phyloP scores from a whole-genome alignment of 2,329 filamentous ascomycete species.

The Paecilomyces sp. region DNA sequence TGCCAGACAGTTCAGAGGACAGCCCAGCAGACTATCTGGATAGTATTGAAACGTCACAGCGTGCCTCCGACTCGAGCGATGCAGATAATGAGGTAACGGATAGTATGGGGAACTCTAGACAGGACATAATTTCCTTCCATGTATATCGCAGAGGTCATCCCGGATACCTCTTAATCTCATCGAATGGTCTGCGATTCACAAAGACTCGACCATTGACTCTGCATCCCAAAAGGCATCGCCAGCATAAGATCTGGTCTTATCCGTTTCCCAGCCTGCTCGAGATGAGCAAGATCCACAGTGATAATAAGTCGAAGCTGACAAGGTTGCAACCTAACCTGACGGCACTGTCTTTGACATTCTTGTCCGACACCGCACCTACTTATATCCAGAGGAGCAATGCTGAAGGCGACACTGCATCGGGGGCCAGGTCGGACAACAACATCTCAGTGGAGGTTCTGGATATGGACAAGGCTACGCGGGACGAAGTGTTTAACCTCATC shows the following conservation, averaged over 20 bases:
- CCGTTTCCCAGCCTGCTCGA: slow-evolving; percentile 2
- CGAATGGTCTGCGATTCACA: slow-evolving; percentile 5
- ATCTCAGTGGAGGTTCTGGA: slow-evolving; percentile 6
- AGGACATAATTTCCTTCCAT: background rate
- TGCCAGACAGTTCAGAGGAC: background rate
- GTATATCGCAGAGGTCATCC: slow-evolving; percentile 2
- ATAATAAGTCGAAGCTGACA: no score
- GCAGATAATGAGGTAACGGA: background rate
- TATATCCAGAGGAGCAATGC: background rate
- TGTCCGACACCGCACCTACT: background rate
- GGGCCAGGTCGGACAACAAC: background rate
- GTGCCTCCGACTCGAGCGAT: background rate
- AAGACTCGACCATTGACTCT: slow-evolving; percentile 3
- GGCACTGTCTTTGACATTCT: slow-evolving; percentile 4
- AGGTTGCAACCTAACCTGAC: background rate
- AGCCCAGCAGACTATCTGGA: slow-evolving; percentile 2
- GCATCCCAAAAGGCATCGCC: background rate
- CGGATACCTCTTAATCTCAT: slow-evolving; percentile 4
- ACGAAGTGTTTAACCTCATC: slow-evolving; percentile 17
- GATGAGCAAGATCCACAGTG: slow-evolving; percentile 3
- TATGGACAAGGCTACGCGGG: slow-evolving; percentile 10
- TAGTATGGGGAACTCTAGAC: background rate
- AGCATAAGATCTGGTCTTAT: slow-evolving; percentile 5
- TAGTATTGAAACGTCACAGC: slow-evolving; percentile 1
- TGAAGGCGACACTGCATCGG: no score